Evolutionary conservation across 179 eudicot species (phyloP).

Genomic region (Pouteria campechiana): DNA sequence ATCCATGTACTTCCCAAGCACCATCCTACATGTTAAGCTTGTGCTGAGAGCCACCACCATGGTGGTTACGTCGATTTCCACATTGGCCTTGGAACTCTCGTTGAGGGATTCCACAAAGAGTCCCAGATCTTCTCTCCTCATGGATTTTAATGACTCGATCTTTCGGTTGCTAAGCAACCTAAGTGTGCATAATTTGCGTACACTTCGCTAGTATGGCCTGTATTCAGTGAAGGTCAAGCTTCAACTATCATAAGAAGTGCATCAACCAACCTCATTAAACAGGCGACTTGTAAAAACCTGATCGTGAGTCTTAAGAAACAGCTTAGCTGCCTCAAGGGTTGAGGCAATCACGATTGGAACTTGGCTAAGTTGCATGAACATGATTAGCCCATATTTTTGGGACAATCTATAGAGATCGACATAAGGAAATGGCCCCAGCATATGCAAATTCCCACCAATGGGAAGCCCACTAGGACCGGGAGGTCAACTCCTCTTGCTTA

Average conservation of each 20-base stretch:
- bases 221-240: conserved; percentile 19
- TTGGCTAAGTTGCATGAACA: conserved; percentile 40
- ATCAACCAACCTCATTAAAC: conserved; percentile 40
- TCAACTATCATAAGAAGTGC: conserved; percentile 30
- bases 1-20: conserved; percentile 22
- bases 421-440: conserved; percentile 53
- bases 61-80: conserved; percentile 9
- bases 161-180: conserved; percentile 18
- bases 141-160: conserved; percentile 13
- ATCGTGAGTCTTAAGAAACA: conserved; percentile 33
- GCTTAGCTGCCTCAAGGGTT: conserved; percentile 26
- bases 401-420: conserved; percentile 32
- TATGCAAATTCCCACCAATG: conserved; percentile 33
- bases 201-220: conserved; percentile 29
- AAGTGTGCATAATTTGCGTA: conserved; percentile 23
- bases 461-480: conserved; percentile 19
- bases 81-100: conserved; percentile 1
- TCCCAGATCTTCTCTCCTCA: conserved; percentile 16
- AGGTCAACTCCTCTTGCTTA: conserved; percentile 8
- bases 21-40: conserved; percentile 21
- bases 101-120: conserved; percentile 1
- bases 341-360: conserved; percentile 42
- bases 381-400: conserved; percentile 32
- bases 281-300: conserved; percentile 41
- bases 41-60: conserved; percentile 5